Evolutionary conservation across 2,329 filamentous ascomycete genomes (phyloP).

Genomic region (Ceratocystis cacaofunesta): DNA sequence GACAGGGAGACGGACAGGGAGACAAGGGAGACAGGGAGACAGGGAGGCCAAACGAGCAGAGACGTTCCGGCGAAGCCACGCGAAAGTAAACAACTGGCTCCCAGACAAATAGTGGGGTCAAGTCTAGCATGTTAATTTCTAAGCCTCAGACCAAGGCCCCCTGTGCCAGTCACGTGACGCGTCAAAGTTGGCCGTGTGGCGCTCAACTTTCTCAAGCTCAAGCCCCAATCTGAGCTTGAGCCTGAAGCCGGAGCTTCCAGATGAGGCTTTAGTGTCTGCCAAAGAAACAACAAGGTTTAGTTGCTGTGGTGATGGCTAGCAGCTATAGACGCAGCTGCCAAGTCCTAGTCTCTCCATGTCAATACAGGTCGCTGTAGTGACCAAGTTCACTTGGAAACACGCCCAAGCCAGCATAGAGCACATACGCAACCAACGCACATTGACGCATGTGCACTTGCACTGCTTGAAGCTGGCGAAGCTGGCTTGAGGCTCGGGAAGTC

Average conservation of each 20-base stretch:
- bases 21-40: no score
- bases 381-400: conserved; percentile 1
- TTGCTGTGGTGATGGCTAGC: conserved; percentile 12
- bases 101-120: not conserved
- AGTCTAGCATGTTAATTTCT: not conserved
- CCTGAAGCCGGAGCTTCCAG: not conserved
- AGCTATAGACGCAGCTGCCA: conserved; percentile 8
- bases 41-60: no score
- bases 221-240: no score
- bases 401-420: not conserved
- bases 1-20: no score
- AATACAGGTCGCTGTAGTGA: conserved; percentile 14
- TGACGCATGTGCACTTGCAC: not conserved
- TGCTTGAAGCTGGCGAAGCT: not conserved
- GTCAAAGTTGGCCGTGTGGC: not conserved
- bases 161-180: not conserved
- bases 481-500: not conserved
- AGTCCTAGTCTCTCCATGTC: conserved; percentile 7
- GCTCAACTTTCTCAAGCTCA: no score
- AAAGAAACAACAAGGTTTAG: not conserved
- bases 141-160: not conserved
- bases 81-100: not conserved
- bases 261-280: not conserved
- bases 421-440: not conserved
- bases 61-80: not conserved